Evolutionary conservation across 2,329 filamentous ascomycete genomes (phyloP), one percentile per base, ranked within the genome.

Genomic region (Venturia oleaginea): DNA sequence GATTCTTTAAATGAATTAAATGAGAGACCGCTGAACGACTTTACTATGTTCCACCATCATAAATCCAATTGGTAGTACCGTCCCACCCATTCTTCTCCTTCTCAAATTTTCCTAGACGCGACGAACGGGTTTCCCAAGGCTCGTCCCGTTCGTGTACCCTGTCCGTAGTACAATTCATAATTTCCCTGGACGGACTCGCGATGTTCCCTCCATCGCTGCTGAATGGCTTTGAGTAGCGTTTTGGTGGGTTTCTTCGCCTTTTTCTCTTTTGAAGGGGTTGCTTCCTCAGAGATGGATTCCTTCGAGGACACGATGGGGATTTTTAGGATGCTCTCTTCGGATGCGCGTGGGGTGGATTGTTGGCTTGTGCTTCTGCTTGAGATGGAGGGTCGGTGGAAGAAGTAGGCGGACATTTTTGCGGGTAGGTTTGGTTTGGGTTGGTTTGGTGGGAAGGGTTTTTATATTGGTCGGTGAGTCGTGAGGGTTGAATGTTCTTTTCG

Each of bases 171-270:
- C 22, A 62, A 43, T 11, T 61, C 67, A 64, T 68, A 72, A 19
- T 67, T 69, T 1, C 67, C 68, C 34, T 70, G 70, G 24, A 70
- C 59, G 34, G 65, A 65, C n/a, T 67, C 59, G 43, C 71, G 70
- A 42, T 73, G 71, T 66, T 72, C 71, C 42, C 70, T 68, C n/a
- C 69, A 69, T 65, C 62, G 68, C 11, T 64, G 54, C 64, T 70
- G 70, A 59, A 72, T 60, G 6, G 66, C 62, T 5, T 60, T 54
- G 68, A 68, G 71, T 2, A 69, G 67, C 64, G 71, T 62, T 17
- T 27, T 37, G 11, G 30, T 32, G 30, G 55, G n/a, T 13, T 8
- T 17, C 27, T 2, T 24, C 30, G 34, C n/a, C 27, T 10, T 15
- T 11, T 34, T 34, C 30, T 57, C 8, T 11, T 57, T 15, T 7